phyloP scores from a whole-genome alignment of 1,139 yeast genomes.

The Saccharomyces hybrid region DNA sequence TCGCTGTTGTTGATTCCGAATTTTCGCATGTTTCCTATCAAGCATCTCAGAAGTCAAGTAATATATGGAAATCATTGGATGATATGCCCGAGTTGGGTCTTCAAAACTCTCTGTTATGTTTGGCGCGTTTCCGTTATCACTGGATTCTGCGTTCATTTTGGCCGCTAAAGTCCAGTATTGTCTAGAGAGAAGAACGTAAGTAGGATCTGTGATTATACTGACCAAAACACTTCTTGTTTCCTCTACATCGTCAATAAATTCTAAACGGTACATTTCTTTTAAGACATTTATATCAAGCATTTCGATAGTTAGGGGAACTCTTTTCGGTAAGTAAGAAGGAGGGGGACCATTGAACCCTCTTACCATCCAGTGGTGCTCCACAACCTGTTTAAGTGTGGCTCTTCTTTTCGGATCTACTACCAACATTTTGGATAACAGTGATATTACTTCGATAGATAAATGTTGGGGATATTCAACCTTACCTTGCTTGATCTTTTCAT shows the following conservation, averaged over 20 bases:
- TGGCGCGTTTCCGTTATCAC: conserved; percentile 2
- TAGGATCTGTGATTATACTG: conserved; percentile 51
- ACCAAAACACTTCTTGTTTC: conserved; percentile 52
- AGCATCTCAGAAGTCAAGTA: conserved; percentile 74
- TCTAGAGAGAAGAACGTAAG: conserved; percentile 43
- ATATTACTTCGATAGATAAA: conserved; percentile 69
- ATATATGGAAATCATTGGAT: conserved; percentile 81
- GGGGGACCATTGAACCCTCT: conserved; percentile 76
- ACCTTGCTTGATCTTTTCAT: conserved; percentile 88
- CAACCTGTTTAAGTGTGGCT: conserved; percentile 69
- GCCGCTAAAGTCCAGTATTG: conserved; percentile 17
- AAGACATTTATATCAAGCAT: conserved; percentile 57
- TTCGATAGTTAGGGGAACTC: conserved; percentile 63
- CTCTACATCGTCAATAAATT: conserved; percentile 60
- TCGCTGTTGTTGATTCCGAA: neutral
- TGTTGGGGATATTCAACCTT: conserved; percentile 81
- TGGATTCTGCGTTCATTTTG: conserved; percentile 4
- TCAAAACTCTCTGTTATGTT: conserved; percentile 28
- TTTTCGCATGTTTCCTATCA: conserved; percentile 13
- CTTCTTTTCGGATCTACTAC: conserved; percentile 80
- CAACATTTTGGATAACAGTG: conserved; percentile 74
- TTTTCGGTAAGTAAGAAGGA: conserved; percentile 59
- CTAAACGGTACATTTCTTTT: conserved; percentile 69
- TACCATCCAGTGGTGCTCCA: conserved; percentile 88
- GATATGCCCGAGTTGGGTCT: conserved; percentile 87